phyloP scores from a whole-genome alignment of 257 asterid species.

The Fraxinus pennsylvanica region DNA sequence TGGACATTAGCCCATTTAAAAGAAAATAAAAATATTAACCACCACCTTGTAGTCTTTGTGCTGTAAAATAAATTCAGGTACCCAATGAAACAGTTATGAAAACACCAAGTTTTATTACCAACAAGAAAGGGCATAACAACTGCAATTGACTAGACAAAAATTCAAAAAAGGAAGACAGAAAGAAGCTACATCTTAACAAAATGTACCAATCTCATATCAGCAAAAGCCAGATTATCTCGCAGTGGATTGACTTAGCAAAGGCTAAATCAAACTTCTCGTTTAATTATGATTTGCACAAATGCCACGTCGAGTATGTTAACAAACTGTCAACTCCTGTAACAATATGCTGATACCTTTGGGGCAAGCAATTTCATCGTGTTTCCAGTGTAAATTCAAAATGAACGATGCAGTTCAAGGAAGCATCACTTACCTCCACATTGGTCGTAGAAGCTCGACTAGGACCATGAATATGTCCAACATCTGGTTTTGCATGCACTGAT shows the following conservation, averaged over 20 bases:
- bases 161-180: slow-evolving; percentile 16
- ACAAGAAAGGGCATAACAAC: neutral
- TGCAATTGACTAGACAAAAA: neutral
- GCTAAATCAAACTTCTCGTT: slow-evolving; percentile 7
- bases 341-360: neutral
- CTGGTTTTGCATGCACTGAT: slow-evolving; percentile 69
- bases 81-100: neutral
- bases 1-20: neutral
- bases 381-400: slow-evolving; percentile 13
- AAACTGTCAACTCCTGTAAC: neutral
- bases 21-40: neutral
- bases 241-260: slow-evolving; percentile 3
- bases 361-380: slow-evolving; percentile 1
- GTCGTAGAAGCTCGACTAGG: slow-evolving; percentile 47
- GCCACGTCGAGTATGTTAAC: neutral
- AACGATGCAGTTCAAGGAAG: slow-evolving; percentile 4
- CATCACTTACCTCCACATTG: slow-evolving; percentile 57
- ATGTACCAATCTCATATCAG: neutral
- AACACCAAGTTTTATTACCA: neutral
- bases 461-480: slow-evolving; percentile 50
- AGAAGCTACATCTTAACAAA: slow-evolving; percentile 3
- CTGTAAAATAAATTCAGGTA: neutral
- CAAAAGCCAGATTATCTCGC: slow-evolving; percentile 4
- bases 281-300: neutral
- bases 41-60: neutral